phyloP scores from a whole-genome alignment of 2,329 filamentous ascomycete genomes.

The Lasiodiplodia sp. region DNA sequence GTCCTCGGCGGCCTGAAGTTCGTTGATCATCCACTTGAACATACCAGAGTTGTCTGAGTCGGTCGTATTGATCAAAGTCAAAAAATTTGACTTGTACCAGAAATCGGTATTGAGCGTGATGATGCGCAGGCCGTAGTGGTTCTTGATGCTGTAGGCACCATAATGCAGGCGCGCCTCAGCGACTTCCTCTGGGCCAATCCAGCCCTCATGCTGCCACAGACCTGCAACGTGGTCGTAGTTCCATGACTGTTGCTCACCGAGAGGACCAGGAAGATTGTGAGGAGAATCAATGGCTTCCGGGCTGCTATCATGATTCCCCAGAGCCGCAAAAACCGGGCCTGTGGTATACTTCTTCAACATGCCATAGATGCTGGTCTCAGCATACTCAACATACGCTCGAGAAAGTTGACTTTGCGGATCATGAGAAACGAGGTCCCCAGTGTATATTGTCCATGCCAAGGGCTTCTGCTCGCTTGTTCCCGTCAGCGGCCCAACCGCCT shows the following conservation, averaged over 20 bases:
- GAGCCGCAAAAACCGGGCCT: slow-evolving; percentile 62
- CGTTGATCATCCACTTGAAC: slow-evolving; percentile 58
- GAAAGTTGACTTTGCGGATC: slow-evolving; percentile 61
- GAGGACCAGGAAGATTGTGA: slow-evolving; percentile 59
- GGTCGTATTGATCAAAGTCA: slow-evolving; percentile 61
- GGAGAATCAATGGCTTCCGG: slow-evolving; percentile 62
- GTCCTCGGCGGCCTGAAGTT: slow-evolving; percentile 62
- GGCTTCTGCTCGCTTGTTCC: slow-evolving; percentile 55
- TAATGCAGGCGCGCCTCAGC: slow-evolving; percentile 61
- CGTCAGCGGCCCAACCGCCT: slow-evolving; percentile 63
- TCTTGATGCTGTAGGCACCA: slow-evolving; percentile 63
- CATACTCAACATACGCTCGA: slow-evolving; percentile 60
- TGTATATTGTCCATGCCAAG: slow-evolving; percentile 64
- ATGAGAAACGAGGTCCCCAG: slow-evolving; percentile 64
- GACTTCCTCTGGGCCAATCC: slow-evolving; percentile 57
- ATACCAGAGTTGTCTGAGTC: slow-evolving; percentile 59
- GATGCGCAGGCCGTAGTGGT: slow-evolving; percentile 60
- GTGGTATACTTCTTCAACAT: slow-evolving; percentile 65
- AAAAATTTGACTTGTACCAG: slow-evolving; percentile 53
- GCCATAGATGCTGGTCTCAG: slow-evolving; percentile 60
- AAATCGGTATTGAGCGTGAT: slow-evolving; percentile 63
- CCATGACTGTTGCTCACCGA: slow-evolving; percentile 65
- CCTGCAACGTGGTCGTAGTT: slow-evolving; percentile 64
- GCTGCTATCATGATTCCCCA: slow-evolving; percentile 66
- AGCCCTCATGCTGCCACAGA: slow-evolving; percentile 64